phyloP scores from a whole-genome alignment of 2,329 filamentous ascomycete genomes.

The Cytospora schulzeri region DNA sequence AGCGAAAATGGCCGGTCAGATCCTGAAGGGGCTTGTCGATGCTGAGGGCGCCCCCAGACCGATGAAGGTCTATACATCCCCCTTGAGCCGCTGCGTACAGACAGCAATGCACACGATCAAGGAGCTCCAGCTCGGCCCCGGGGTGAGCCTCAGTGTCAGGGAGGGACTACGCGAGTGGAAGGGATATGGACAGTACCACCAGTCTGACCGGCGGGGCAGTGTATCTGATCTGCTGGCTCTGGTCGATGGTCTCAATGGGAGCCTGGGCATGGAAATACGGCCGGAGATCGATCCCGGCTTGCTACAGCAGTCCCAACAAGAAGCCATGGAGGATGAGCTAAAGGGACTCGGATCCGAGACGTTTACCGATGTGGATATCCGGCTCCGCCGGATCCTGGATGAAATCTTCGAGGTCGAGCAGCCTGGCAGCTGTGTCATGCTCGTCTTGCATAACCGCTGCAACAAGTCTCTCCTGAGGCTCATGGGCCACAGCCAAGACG shows the following conservation, averaged over 20 bases:
- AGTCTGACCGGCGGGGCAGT: slow-evolving; percentile 15
- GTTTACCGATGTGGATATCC: slow-evolving; percentile 23
- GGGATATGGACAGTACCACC: slow-evolving; percentile 23
- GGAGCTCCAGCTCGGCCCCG: background rate
- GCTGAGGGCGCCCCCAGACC: slow-evolving; percentile 1
- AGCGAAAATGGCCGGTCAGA: background rate
- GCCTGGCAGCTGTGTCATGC: slow-evolving; percentile 13
- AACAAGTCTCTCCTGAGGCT: slow-evolving; percentile 23
- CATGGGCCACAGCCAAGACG: slow-evolving; percentile 19
- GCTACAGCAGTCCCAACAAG: background rate
- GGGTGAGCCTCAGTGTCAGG: slow-evolving; percentile 10
- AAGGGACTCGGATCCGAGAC: slow-evolving; percentile 9
- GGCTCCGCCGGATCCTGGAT: slow-evolving; percentile 21
- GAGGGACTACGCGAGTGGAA: slow-evolving; percentile 27
- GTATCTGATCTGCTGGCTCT: background rate
- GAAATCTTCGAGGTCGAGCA: slow-evolving; percentile 8
- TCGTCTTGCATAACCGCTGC: slow-evolving; percentile 25
- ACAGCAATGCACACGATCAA: slow-evolving; percentile 18
- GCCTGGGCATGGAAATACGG: background rate
- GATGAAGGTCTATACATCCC: slow-evolving; percentile 16
- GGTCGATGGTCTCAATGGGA: background rate
- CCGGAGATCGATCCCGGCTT: background rate
- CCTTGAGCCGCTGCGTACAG: slow-evolving; percentile 23
- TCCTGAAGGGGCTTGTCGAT: background rate
- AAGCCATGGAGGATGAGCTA: slow-evolving; percentile 3